These are phyloP conservation scores for Symbiodinium natans DNA, from an alignment of 73 alveolate species.

Conservation along the genomic window DNA sequence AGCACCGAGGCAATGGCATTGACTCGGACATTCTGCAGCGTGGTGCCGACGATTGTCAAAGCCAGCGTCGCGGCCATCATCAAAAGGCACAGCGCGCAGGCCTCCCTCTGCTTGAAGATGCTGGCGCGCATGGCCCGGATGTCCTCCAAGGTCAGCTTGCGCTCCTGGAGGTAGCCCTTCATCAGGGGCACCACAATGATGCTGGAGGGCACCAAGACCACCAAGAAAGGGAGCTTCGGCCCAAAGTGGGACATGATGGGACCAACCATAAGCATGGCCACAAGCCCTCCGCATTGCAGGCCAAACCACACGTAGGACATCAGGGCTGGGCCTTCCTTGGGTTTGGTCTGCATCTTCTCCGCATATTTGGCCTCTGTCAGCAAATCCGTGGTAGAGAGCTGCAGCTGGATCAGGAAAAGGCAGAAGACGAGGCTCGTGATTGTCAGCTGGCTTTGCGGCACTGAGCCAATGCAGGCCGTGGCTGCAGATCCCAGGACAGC, in stretches of 20 bases:
- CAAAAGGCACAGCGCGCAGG: conserved; percentile 47
- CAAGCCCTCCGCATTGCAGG: conserved; percentile 68
- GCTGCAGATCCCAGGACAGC: conserved; percentile 73
- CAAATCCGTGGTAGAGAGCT: conserved; percentile 68
- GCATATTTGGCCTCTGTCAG: conserved; percentile 92
- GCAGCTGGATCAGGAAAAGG: conserved; percentile 64
- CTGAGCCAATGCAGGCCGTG: conserved; percentile 45
- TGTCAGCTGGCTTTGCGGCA: conserved; percentile 11
- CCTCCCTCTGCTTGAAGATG: conserved; percentile 70
- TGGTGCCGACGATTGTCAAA: conserved; percentile 31
- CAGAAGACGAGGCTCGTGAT: conserved; percentile 42
- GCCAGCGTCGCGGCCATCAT: conserved; percentile 33
- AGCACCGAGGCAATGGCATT: conserved; percentile 40
- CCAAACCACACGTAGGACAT: conserved; percentile 87
- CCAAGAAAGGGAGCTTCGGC: conserved; percentile 67
- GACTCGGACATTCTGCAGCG: conserved; percentile 16
- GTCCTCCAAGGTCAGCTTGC: not conserved
- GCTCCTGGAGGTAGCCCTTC: conserved; percentile 65
- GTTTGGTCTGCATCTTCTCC: conserved; percentile 67
- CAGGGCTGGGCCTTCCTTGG: conserved; percentile 68
- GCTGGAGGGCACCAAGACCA: conserved; percentile 60
- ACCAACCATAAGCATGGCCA: conserved; percentile 66
- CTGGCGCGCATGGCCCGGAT: conserved; percentile 9
- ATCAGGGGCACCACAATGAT: conserved; percentile 53
- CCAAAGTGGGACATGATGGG: conserved; percentile 51